Evolutionary conservation across 192 early-diverging fungal genomes (phyloP), one percentile per base, ranked within the genome.

Genomic region (Fimicolochytrium jonesii): DNA sequence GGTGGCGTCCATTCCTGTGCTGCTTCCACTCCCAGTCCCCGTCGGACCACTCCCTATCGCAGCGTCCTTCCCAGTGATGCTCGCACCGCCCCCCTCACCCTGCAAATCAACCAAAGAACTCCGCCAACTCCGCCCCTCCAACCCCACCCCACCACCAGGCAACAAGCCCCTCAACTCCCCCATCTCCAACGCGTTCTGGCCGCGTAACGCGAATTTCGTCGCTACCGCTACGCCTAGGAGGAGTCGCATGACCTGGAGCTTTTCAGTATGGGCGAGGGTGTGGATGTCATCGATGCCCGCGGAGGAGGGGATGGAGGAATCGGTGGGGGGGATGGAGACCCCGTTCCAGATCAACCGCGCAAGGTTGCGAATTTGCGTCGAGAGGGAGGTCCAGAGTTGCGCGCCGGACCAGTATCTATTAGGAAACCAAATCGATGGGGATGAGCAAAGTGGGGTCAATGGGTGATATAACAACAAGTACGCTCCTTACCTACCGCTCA

Each of bases 331-430:
- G 0, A 47, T 41, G 0, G 29, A 42, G 10, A 77, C 30, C 22
- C 76, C 71, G 47, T 86, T 81, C 88, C 89, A 92, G 47, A 89
- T 75, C 22, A 77, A 61, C 30, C 92, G 89, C 1, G 87, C 71
- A 33, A 88, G 48, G 75, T 86, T 88, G 35, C 91, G 86, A 39
- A 89, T 78, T 32, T 73, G 70, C n/a, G 77, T 70, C 37, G 74
- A 75, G 60, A 73, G 49, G 32, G 67, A 45, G 4, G 72, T 73
- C 91, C 91, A 94, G n/a, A 87, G 71, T 70, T 88, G 82, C 25
- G 90, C 80, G 18, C 89, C 92, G 69, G 92, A 90, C 81, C 84
- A 91, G 71, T 83, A 94, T n/a, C n/a, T n/a, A n/a, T n/a, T n/a
- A n/a, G n/a, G n/a, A n/a, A n/a, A n/a, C n/a, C n/a, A n/a, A n/a